Percentiles rank a stretch among this genome's conserved stretches.
phyloP scores from a whole-genome alignment of 257 asterid genomes.

The Jasminum sambac region DNA sequence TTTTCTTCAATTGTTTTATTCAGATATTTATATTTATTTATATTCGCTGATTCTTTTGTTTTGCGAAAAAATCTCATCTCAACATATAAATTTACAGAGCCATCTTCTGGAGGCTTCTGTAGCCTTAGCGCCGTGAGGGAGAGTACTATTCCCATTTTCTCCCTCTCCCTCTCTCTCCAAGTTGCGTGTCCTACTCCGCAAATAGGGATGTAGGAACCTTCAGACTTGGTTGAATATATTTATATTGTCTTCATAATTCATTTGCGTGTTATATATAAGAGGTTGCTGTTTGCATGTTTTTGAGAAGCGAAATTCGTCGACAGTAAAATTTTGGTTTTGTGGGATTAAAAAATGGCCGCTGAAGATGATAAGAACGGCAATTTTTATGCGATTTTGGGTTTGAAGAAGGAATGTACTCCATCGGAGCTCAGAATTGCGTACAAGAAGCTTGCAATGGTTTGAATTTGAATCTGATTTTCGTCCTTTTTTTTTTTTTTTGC shows the following conservation, averaged over 20 bases:
- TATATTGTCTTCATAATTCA: no score
- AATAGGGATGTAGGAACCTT: slow-evolving; percentile 18
- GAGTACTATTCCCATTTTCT: slow-evolving; percentile 17
- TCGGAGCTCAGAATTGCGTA: slow-evolving; percentile 68
- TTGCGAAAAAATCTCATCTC: neutral
- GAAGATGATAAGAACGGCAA: slow-evolving; percentile 45
- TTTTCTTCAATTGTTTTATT: neutral
- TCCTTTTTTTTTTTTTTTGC: neutral
- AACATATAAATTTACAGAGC: slow-evolving; percentile 21
- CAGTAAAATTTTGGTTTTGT: slow-evolving; percentile 31
- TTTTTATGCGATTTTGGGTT: slow-evolving; percentile 68
- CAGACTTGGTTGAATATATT: slow-evolving; percentile 14
- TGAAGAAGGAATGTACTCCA: slow-evolving; percentile 68
- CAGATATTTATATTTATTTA: neutral
- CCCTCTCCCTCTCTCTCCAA: slow-evolving; percentile 21
- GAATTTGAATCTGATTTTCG: slow-evolving; percentile 16
- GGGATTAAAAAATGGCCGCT: slow-evolving; percentile 50
- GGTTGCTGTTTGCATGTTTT: slow-evolving; percentile 7
- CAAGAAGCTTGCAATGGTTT: slow-evolving; percentile 88
- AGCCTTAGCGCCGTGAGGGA: slow-evolving; percentile 24
- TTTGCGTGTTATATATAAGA: neutral
- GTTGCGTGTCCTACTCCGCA: slow-evolving; percentile 24
- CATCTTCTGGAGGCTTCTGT: slow-evolving; percentile 57
- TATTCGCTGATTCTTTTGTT: neutral
- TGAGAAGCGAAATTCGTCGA: slow-evolving; percentile 49